Conservation (phyloP, 2,329 filamentous ascomycete genomes). For the Phoma sp. region DNA sequence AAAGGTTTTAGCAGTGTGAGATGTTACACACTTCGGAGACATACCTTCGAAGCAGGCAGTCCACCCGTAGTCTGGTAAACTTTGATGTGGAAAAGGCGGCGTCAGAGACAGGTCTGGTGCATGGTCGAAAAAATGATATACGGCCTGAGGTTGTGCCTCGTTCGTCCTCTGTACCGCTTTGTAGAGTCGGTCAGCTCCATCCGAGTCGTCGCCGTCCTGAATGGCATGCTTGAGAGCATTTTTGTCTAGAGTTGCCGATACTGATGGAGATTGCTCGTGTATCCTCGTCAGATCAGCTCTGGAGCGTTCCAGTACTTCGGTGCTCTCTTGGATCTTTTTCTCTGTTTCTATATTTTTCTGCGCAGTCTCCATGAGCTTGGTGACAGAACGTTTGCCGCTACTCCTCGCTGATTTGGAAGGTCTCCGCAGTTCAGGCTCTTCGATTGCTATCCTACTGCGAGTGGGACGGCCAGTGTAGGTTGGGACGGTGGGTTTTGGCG, state of each 20-base stretch:
- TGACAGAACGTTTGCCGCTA: constrained; percentile 26
- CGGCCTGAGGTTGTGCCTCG: constrained; percentile 58
- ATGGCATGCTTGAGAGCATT: constrained; percentile 34
- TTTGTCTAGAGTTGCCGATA: constrained; percentile 27
- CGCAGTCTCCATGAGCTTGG: constrained; percentile 30
- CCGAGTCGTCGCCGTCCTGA: constrained; percentile 76
- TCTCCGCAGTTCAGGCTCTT: constrained; percentile 29
- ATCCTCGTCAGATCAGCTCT: constrained; percentile 35
- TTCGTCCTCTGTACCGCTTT: constrained; percentile 67
- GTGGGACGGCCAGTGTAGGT: constrained; percentile 18
- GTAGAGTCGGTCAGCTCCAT: constrained; percentile 60
- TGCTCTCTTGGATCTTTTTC: constrained; percentile 29
- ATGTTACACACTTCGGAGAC: neutral
- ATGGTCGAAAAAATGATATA: constrained; percentile 62
- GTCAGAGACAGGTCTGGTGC: constrained; percentile 4
- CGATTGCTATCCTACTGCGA: constrained; percentile 15
- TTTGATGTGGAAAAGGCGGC: constrained; percentile 22
- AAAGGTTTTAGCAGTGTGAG: constrained; percentile 13
- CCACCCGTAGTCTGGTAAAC: constrained; percentile 44
- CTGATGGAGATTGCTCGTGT: constrained; percentile 16
- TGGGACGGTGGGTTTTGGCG: constrained; percentile 15
- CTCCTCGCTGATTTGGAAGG: constrained; percentile 25
- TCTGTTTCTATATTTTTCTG: constrained; percentile 34
- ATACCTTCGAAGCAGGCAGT: constrained; percentile 39
- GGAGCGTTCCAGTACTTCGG: no score